Base-by-base conservation (phyloP, 1,284 basidiomycete species). In the Anthracocystis panici-leucophaei region DNA sequence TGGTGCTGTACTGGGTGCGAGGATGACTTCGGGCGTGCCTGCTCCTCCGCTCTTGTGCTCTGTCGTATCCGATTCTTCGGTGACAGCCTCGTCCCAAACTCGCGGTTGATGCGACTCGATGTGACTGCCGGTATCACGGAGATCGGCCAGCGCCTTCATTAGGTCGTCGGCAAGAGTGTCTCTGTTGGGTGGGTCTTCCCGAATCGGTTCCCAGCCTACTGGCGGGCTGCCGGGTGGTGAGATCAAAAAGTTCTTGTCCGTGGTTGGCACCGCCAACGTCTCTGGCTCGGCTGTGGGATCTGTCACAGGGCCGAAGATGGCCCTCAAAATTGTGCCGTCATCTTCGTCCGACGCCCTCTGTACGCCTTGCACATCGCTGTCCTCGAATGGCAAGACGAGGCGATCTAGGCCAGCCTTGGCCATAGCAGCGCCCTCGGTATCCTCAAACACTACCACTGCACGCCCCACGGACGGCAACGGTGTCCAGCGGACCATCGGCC, bases 161-260 rank as follows among this genome's bases (percentile, higher is more conserved):
- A 99, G 89, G 84, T 99, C 96, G 25, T 93, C 91, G 0, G 96
- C 96, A 35, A 98, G 89, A 5, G 95, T 92, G 5, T 90, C 87
- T 7, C 88, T 85, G 84, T 99, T 99, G 0, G 97, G 96, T 7
- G 94, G 93, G 21, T 96, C 95, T 86, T 99, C 97, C 46, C 88
- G 87, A 67, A 95, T 90, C 31, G 90, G 94, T 83, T 97, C 94
- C 96, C 96, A 99, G 1, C 96, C 96, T 2, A 97, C 91, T 0
- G 96, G 96, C 0, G 97, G 96, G 0, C 93, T 95, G n/a, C 96
- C 97, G 1, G 97, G 97, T 0, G 96, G 96, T 0, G 95, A 97
- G 78, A 99, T 96, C 57, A 99, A 89, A 87, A 98, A 98, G 87
- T 99, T 98, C 87, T 93, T 93, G 79, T 94, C 92, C 41, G 91